Percentiles rank a stretch among this genome's conserved stretches.
phyloP scores from a whole-genome alignment of 2,329 filamentous ascomycete genomes.

The Diaporthe sp. region DNA sequence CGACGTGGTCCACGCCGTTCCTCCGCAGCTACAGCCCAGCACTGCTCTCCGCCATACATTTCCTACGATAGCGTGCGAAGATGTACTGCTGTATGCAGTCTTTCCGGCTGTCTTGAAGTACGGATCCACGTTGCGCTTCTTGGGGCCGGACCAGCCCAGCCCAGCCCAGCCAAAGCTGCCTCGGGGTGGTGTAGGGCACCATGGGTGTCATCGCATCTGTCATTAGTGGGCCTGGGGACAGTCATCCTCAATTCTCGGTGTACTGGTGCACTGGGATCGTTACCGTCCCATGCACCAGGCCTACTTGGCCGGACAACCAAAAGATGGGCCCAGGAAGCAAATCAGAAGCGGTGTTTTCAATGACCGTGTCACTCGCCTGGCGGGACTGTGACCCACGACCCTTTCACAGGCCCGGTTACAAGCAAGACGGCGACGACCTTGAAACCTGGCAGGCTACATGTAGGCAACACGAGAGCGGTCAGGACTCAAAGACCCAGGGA shows the following conservation, averaged over 20 bases:
- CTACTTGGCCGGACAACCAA: conserved; percentile 1
- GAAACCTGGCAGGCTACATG: conserved; percentile 37
- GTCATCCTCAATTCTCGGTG: neutral
- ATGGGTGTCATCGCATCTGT: neutral
- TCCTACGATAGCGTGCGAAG: neutral
- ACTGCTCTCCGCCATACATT: neutral
- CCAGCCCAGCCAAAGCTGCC: neutral
- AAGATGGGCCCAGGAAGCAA: conserved; percentile 2
- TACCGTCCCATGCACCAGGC: neutral
- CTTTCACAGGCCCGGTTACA: conserved; percentile 39
- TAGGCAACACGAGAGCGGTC: conserved; percentile 37
- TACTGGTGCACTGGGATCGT: neutral
- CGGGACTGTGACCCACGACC: conserved; percentile 2
- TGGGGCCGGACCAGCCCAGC: neutral
- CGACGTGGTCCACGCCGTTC: neutral
- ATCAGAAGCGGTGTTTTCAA: conserved; percentile 32
- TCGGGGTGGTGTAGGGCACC: neutral
- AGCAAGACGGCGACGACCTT: conserved; percentile 37
- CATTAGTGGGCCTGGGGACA: neutral
- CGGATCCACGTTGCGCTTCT: neutral
- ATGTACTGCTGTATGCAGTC: neutral
- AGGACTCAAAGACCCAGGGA: conserved; percentile 35
- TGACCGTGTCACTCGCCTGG: conserved; percentile 36
- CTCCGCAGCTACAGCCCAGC: neutral
- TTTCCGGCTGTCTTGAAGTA: neutral